Percentiles rank a stretch among this genome's conserved stretches.
Evolutionary conservation across 148 eudicot species (phyloP).

Genomic region (Spergularia marina): DNA sequence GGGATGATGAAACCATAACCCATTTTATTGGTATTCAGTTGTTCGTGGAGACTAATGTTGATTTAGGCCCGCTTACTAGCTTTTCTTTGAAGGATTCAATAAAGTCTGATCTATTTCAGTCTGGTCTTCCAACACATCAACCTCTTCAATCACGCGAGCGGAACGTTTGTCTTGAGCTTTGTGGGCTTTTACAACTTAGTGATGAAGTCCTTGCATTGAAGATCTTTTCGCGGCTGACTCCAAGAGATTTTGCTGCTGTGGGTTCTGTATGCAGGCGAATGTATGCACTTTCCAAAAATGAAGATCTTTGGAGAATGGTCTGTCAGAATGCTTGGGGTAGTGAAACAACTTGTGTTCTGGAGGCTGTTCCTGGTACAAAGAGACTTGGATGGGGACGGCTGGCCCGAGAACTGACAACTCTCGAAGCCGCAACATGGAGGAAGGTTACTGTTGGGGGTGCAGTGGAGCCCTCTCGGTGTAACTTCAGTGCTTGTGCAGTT

Average conservation of each 20-base stretch:
- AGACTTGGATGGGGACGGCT: conserved; percentile 90
- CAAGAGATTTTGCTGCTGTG: conserved; percentile 90
- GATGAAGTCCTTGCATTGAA: conserved; percentile 79
- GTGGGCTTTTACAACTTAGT: conserved; percentile 72
- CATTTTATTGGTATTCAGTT: conserved; percentile 87
- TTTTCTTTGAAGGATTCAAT: conserved; percentile 44
- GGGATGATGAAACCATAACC: conserved; percentile 77
- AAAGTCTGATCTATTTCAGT: conserved; percentile 49
- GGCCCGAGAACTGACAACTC: conserved; percentile 90
- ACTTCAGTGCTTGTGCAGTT: conserved; percentile 96
- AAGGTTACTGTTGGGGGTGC: conserved; percentile 78
- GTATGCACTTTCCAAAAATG: conserved; percentile 70
- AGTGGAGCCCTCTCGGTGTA: conserved; percentile 96
- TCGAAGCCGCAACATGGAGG: conserved; percentile 94
- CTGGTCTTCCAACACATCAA: conserved; percentile 45
- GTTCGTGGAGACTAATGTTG: conserved; percentile 65
- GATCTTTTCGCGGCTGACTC: conserved; percentile 73
- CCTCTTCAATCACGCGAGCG: conserved; percentile 39
- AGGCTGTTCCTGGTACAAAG: conserved; percentile 84
- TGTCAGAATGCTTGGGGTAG: conserved; percentile 98
- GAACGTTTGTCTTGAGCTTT: conserved; percentile 46
- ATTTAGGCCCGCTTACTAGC: conserved; percentile 78
- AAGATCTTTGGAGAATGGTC: conserved; percentile 88
- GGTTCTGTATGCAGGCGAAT: conserved; percentile 69
- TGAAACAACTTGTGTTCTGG: conserved; percentile 80